Percentiles rank a stretch among this genome's conserved stretches.
These are phyloP conservation scores for Sarocladium brachiariae DNA, from an alignment of 2,329 filamentous ascomycete species.

Conservation along the genomic window DNA sequence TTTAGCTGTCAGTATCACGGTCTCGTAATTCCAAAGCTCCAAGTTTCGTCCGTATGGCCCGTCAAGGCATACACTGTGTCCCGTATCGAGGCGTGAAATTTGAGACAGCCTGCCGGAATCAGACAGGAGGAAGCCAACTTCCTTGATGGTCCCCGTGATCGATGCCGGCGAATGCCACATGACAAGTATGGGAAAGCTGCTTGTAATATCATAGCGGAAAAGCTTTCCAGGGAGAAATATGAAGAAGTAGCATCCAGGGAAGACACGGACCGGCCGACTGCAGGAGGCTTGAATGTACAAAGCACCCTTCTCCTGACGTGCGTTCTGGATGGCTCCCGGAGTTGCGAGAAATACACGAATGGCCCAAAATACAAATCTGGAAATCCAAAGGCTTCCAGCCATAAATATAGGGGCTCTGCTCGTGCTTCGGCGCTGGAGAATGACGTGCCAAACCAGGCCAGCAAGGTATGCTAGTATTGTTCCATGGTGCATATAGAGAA, in stretches of 20 bases:
- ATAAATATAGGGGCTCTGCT: neutral
- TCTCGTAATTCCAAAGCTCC: neutral
- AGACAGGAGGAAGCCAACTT: neutral
- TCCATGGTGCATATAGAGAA: neutral
- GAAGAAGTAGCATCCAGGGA: neutral
- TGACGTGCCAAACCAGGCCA: neutral
- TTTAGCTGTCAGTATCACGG: neutral
- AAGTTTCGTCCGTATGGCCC: neutral
- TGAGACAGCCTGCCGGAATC: neutral
- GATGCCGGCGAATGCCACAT: neutral
- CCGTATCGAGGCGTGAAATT: neutral
- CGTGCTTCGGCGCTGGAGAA: neutral
- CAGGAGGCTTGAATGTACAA: neutral
- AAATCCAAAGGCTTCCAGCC: neutral
- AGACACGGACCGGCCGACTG: neutral
- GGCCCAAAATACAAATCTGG: neutral
- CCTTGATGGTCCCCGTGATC: neutral
- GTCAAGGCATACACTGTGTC: neutral
- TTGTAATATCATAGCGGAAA: neutral
- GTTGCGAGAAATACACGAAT: neutral
- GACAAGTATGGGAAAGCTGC: neutral
- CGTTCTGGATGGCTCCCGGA: neutral
- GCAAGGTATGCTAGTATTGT: neutral
- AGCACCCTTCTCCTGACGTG: neutral
- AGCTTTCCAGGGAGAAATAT: neutral